These are phyloP conservation scores for Trichoderma pleuroti DNA, from an alignment of 2,329 filamentous ascomycete genomes.

Conservation along the genomic window DNA sequence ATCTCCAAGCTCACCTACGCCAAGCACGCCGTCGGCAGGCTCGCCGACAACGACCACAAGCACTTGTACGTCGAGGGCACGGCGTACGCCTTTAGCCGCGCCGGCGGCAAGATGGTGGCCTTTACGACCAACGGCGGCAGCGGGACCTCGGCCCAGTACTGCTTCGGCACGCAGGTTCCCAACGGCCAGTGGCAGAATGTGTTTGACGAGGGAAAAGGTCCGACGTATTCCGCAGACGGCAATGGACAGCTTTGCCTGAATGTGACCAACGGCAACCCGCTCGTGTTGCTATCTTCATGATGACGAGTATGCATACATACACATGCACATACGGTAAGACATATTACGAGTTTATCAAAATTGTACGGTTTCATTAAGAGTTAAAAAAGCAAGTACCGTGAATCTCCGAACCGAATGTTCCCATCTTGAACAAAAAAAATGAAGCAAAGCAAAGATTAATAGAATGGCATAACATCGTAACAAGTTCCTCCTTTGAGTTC, in stretches of 20 bases:
- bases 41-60: constrained; percentile 41
- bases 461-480: neutral
- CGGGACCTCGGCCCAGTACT: constrained; percentile 37
- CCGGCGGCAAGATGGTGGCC: constrained; percentile 41
- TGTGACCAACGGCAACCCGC: constrained; percentile 41
- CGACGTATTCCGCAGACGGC: constrained; percentile 37
- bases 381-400: neutral
- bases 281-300: constrained; percentile 34
- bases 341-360: neutral
- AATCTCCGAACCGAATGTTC: neutral
- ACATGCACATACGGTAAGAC: neutral
- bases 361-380: neutral
- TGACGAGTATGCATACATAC: neutral
- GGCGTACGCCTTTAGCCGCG: constrained; percentile 46
- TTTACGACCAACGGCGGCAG: constrained; percentile 44
- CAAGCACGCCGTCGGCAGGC: constrained; percentile 43
- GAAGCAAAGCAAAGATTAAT: neutral
- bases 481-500: neutral
- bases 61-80: constrained; percentile 41
- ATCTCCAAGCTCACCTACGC: constrained; percentile 41
- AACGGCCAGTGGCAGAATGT: constrained; percentile 41
- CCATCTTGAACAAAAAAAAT: neutral
- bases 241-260: constrained; percentile 41
- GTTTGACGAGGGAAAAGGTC: constrained; percentile 31
- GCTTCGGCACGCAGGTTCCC: constrained; percentile 39